Evolutionary conservation across 345 rosid genomes (phyloP), one percentile per base, ranked within the genome.

Genomic region (Eucalyptus guilfoylei): DNA sequence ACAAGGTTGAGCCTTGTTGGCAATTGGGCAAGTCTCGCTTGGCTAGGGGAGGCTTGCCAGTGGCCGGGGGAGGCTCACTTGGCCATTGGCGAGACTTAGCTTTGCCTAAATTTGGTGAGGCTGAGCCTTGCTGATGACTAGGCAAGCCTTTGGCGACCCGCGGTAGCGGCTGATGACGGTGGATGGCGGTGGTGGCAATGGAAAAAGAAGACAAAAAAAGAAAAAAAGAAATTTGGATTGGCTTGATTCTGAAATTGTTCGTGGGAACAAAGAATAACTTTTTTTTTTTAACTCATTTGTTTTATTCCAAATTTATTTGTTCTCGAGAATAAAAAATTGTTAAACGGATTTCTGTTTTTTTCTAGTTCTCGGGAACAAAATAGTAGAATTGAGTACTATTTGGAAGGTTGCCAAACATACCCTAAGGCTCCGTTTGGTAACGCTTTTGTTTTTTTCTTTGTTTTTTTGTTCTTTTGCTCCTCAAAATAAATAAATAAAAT

Each of bases 101-200:
- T 26, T 52, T 52, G 58, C 58, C 55, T 0, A 52, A 1, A 52
- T 52, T 52, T 52, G 26, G 9, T 0, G 0, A 8, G 2, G 58
- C 2, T 0, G 0, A 52, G 58, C 11, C 58, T 52, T 3, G 0
- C 9, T 0, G 3, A 50, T 50, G 55, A 0, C 55, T 17, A 17
- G 55, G 0, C 9, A 3, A 50, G 54, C 54, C 9, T 49, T 2
- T 0, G 2, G 2, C 6, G 1, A 48, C 1, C 6, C 1, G 4
- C 6, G 49, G 15, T 0, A 14, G 6, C 5, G 48, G 12, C 48
- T 47, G 0, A 47, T 4, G 48, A 4, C 4, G 4, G 48, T 47
- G 48, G 48, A 45, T 16, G 24, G 24, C 4, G 24, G 4, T 52
- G 24, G 24, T 52, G 58, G 58, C 5, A 52, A 0, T 52, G 24